Evolutionary conservation across 192 early-diverging fungal genomes (phyloP).

Genomic region (Backusella mclennaniae): DNA sequence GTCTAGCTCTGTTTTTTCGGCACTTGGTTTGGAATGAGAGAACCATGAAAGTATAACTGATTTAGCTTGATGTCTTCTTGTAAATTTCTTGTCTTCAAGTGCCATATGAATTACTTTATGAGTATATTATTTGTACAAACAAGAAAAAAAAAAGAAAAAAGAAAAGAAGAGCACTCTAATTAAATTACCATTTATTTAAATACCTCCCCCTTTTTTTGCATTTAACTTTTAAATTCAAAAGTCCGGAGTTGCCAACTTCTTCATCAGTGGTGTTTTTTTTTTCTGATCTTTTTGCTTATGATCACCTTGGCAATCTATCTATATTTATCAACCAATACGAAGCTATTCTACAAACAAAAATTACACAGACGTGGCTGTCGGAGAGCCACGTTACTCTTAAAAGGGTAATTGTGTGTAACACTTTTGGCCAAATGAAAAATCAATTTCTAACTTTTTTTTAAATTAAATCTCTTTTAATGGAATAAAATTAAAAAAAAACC

Average conservation of each 20-base stretch:
- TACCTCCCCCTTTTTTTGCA: background rate
- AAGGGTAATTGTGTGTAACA: background rate
- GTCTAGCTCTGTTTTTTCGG: background rate
- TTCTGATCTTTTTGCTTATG: background rate
- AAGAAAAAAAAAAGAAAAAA: background rate
- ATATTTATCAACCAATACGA: constrained; percentile 5
- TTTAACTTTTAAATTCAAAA: background rate
- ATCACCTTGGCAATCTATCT: background rate
- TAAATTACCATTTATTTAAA: background rate
- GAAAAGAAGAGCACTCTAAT: background rate
- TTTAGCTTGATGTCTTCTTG: background rate
- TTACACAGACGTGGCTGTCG: background rate
- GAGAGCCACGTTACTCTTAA: background rate
- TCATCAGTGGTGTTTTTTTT: background rate
- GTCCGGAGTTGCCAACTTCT: background rate
- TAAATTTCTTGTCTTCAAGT: background rate
- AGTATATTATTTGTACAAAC: background rate
- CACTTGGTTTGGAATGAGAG: background rate
- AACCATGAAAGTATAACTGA: background rate
- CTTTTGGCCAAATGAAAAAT: background rate
- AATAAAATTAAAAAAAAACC: no score
- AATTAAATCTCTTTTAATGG: no score
- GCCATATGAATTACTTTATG: background rate
- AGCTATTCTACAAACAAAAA: background rate
- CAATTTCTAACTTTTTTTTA: background rate